Evolutionary conservation across 805 yeast species (phyloP), one percentile per base, ranked within the genome.

Genomic region (Wickerhamiella australiensis): DNA sequence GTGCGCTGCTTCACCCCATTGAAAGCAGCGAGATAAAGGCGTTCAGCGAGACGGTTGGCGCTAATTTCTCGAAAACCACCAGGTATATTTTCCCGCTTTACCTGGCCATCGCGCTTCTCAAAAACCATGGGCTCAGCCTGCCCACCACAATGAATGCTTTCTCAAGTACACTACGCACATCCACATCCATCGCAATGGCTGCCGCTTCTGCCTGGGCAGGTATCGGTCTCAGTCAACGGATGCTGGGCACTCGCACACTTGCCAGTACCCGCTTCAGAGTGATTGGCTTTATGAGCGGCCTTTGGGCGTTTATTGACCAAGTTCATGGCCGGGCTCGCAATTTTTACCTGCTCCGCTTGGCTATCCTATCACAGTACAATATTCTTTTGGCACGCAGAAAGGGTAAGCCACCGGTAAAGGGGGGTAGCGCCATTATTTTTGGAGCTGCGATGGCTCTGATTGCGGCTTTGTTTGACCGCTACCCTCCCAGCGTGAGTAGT

Each of bases 241-340:
- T 67, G 47, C 54, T 68, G 18, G 62, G 66, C 21, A 56, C 57
- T 50, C 55, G 52, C 27, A 49, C 64, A 33, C 45, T 58, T 45
- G 62, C 69, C 48, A 53, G 53, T 15, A 50, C 54, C 15, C 65
- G 73, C n/a, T 64, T 63, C 59, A 54, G 65, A 22, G 38, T 67
- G 33, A 65, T 68, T 50, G 73, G 98, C n/a, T 61, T 66, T 52
- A 49, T 65, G 38, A 64, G 69, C n/a, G 73, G 73, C 3, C 58
- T 67, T 42, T 67, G 70, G 70, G 68, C 70, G 1, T 57, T 63
- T 25, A 42, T 66, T 21, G 68, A 64, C 53, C 65, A 59, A 45
- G 58, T 57, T 40, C 52, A 54, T 36, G 67, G 67, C 51, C 57
- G 63, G 35, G 52, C 61, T 11, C 59, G 67, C 51, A 65, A 61